These are phyloP conservation scores for Tulasnella sp. DNA, from an alignment of 768 basidiomycete genomes.

Conservation along the genomic window DNA sequence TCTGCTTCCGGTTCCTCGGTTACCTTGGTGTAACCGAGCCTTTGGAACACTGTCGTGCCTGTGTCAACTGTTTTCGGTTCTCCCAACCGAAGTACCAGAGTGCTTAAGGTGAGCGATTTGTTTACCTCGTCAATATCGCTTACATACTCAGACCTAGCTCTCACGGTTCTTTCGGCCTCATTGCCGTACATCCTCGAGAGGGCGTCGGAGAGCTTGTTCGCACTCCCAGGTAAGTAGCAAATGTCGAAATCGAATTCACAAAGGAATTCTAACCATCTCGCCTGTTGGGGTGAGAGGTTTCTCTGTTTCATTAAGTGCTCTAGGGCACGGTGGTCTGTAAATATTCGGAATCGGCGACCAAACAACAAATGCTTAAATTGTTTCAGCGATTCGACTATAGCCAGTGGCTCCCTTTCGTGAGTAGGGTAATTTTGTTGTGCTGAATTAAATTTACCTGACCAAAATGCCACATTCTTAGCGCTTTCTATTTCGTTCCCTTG, in stretches of 20 bases:
- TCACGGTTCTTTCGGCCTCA: too few species aligned
- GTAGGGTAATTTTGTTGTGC: slow-evolving; percentile 32
- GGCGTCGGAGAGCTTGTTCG: slow-evolving; percentile 38
- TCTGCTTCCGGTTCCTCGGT: too few species aligned
- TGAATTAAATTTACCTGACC: slow-evolving; percentile 11
- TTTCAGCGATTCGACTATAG: slow-evolving; percentile 31
- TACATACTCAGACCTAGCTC: too few species aligned
- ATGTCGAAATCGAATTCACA: slow-evolving; percentile 34
- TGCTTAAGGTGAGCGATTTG: too few species aligned
- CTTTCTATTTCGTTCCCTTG: slow-evolving; percentile 18
- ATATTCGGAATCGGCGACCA: slow-evolving; percentile 28
- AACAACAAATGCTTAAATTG: slow-evolving; percentile 27
- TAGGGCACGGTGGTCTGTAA: slow-evolving; percentile 36
- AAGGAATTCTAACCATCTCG: slow-evolving; percentile 37
- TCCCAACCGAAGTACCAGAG: too few species aligned
- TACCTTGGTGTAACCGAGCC: too few species aligned
- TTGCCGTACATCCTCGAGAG: slow-evolving; percentile 28
- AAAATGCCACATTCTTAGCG: not conserved
- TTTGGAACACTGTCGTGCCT: too few species aligned
- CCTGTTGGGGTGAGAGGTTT: slow-evolving; percentile 33
- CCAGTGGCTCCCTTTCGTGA: slow-evolving; percentile 37
- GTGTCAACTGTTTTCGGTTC: too few species aligned
- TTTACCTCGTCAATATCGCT: too few species aligned
- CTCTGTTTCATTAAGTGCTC: slow-evolving; percentile 32
- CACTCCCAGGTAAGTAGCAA: slow-evolving; percentile 34